Evolutionary conservation across 2,329 filamentous ascomycete species (phyloP).

Genomic region (Sphaerostilbella broomeana): DNA sequence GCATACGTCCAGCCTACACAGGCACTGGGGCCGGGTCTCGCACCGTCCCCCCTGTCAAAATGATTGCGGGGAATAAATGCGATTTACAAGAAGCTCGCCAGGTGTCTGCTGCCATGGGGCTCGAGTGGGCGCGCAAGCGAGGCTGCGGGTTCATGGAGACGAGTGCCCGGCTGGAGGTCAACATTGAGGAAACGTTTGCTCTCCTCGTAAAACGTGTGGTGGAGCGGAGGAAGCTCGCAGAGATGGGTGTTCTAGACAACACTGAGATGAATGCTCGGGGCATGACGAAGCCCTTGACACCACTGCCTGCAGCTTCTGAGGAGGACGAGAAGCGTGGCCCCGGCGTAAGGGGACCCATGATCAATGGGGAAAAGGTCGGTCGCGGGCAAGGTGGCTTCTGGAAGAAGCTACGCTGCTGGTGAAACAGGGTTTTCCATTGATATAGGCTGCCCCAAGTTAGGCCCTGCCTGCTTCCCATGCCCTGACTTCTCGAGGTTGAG

Average conservation of each 20-base stretch:
- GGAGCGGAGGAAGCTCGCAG: constrained; percentile 47
- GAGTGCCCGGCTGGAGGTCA: constrained; percentile 74
- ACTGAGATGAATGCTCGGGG: constrained; percentile 42
- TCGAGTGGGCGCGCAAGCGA: constrained; percentile 68
- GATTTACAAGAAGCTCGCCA: constrained; percentile 65
- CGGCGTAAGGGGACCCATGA: constrained; percentile 37
- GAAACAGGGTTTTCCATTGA: too few species aligned
- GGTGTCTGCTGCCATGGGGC: constrained; percentile 61
- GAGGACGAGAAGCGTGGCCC: constrained; percentile 41
- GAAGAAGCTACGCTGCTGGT: constrained; percentile 53
- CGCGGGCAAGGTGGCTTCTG: constrained; percentile 43
- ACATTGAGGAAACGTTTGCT: constrained; percentile 84
- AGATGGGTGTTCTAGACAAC: constrained; percentile 37
- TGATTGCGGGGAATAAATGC: constrained; percentile 82
- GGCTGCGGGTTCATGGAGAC: constrained; percentile 89
- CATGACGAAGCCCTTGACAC: constrained; percentile 53
- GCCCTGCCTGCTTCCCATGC: too few species aligned
- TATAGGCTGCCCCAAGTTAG: too few species aligned
- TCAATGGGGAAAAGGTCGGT: constrained; percentile 38
- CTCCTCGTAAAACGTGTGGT: constrained; percentile 57
- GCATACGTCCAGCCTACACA: constrained; percentile 24
- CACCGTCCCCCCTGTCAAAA: constrained; percentile 68
- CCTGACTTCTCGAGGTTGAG: too few species aligned
- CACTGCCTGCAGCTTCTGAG: constrained; percentile 36
- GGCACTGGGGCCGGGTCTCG: constrained; percentile 33